Evolutionary conservation across 768 basidiomycete species (phyloP), one percentile per base, ranked within the genome.

Genomic region (Lepiota brunneoincarnata): DNA sequence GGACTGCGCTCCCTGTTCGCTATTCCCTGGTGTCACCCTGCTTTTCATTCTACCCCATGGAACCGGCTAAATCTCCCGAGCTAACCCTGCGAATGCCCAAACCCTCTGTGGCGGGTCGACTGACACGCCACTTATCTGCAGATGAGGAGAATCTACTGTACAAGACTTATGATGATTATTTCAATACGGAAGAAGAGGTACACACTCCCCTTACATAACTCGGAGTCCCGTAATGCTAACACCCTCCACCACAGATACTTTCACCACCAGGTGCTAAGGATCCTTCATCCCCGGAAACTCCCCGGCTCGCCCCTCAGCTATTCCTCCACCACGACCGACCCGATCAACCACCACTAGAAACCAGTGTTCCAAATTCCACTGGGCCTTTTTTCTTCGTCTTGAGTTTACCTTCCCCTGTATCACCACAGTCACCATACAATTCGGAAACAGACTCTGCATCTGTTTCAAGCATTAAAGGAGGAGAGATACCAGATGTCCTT

Each of bases 171-270:
- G 44, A 46, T 17, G 52, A 54, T 31, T 54, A 54, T 26, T 54
- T 54, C 31, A 46, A 46, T 20, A 54, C 39, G 43, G 52, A 46
- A 46, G 44, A 54, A 46, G 52, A 51, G 24, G 49, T 40, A 14
- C 10, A 14, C 34, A 2, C n/a, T 35, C 9, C 11, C 6, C 24
- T 15, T 18, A 46, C 31, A 28, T 44, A 2, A 21, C 3, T 37
- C 6, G 2, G 15, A 35, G 28, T 1, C n/a, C 37, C 10, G 12
- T 7, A 15, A 21, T 37, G 28, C 31, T 9, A 31, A 31, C 7
- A 3, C 6, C 7, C 31, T 31, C 7, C 4, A 2, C 31, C 38
- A 2, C 26, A 53, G 51, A 37, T 43, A n/a, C 14, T 21, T 24
- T 38, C 51, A 37, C 31, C 42, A 46, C 7, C 10, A 10, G 20